These are phyloP conservation scores for Clathrus columnatus DNA, from an alignment of 768 basidiomycete species.

Conservation along the genomic window DNA sequence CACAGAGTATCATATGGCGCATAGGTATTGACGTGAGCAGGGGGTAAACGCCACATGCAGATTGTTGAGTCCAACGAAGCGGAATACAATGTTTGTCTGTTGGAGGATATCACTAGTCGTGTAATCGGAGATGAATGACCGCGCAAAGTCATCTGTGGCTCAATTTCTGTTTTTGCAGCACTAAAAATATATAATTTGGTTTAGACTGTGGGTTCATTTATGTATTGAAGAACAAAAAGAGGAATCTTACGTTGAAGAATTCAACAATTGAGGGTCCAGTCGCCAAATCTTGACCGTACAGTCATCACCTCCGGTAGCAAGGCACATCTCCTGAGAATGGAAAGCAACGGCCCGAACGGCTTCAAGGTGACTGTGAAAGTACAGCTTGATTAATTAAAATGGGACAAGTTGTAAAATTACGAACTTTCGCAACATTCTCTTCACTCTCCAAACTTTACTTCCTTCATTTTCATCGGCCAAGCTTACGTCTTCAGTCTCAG, in stretches of 20 bases:
- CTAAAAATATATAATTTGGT: slow-evolving; percentile 29
- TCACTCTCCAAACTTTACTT: slow-evolving; percentile 75
- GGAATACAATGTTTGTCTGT: slow-evolving; percentile 74
- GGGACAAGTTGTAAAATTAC: slow-evolving; percentile 26
- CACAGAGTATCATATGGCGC: slow-evolving; percentile 80
- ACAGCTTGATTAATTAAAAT: background rate
- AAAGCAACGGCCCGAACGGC: slow-evolving; percentile 86
- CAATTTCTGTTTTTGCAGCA: slow-evolving; percentile 71
- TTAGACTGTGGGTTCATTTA: slow-evolving; percentile 13
- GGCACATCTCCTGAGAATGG: slow-evolving; percentile 73
- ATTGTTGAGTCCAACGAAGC: slow-evolving; percentile 92
- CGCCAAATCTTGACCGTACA: slow-evolving; percentile 95
- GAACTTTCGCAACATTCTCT: slow-evolving; percentile 82
- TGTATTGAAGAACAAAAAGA: slow-evolving; percentile 11
- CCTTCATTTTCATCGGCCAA: slow-evolving; percentile 62
- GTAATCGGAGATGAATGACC: slow-evolving; percentile 92
- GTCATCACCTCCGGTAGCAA: slow-evolving; percentile 94
- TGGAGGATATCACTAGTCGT: slow-evolving; percentile 69
- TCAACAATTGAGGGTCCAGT: slow-evolving; percentile 65
- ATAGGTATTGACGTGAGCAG: slow-evolving; percentile 75
- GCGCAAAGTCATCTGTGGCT: slow-evolving; percentile 87
- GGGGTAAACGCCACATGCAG: slow-evolving; percentile 80
- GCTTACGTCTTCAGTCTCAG: slow-evolving; percentile 27
- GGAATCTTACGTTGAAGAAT: slow-evolving; percentile 64
- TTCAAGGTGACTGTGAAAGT: slow-evolving; percentile 69